phyloP scores from a whole-genome alignment of 1,284 basidiomycete genomes.

The Marasmius oreades region DNA sequence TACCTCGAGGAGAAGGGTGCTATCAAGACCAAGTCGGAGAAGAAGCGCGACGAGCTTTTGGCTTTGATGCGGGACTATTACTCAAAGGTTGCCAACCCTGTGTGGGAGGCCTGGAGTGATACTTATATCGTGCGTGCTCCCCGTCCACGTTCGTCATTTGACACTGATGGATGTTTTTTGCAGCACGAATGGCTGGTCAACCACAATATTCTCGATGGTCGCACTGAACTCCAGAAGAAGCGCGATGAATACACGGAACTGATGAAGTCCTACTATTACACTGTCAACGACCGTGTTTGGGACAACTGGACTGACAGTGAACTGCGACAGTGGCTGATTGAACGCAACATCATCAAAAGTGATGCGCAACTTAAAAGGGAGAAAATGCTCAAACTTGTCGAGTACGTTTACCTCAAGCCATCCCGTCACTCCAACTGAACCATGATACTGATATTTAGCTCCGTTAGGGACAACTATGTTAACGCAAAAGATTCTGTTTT shows the following conservation, averaged over 20 bases:
- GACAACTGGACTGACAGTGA: constrained; percentile 68
- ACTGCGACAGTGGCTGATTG: constrained; percentile 67
- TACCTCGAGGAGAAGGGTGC: constrained; percentile 78
- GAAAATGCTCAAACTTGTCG: constrained; percentile 14
- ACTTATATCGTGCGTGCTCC: constrained; percentile 65
- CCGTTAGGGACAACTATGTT: constrained; percentile 67
- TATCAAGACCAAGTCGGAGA: constrained; percentile 61
- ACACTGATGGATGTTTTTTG: background rate
- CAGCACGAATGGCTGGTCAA: constrained; percentile 80
- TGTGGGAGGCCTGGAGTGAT: constrained; percentile 85
- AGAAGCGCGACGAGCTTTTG: constrained; percentile 66
- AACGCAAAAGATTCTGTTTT: constrained; percentile 67
- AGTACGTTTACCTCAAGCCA: constrained; percentile 3
- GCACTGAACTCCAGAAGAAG: constrained; percentile 53
- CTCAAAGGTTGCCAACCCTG: constrained; percentile 53
- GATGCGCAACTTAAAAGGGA: constrained; percentile 11
- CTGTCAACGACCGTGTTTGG: constrained; percentile 57
- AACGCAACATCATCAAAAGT: constrained; percentile 61
- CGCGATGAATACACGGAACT: constrained; percentile 67
- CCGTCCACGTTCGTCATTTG: background rate
- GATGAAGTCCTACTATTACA: constrained; percentile 83
- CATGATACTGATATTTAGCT: background rate
- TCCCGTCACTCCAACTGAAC: background rate
- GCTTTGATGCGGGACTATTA: constrained; percentile 70
- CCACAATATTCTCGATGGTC: constrained; percentile 62